Evolutionary conservation across 1,284 basidiomycete genomes (phyloP), one percentile per base, ranked within the genome.

Genomic region (Afroboletus lepidellus): DNA sequence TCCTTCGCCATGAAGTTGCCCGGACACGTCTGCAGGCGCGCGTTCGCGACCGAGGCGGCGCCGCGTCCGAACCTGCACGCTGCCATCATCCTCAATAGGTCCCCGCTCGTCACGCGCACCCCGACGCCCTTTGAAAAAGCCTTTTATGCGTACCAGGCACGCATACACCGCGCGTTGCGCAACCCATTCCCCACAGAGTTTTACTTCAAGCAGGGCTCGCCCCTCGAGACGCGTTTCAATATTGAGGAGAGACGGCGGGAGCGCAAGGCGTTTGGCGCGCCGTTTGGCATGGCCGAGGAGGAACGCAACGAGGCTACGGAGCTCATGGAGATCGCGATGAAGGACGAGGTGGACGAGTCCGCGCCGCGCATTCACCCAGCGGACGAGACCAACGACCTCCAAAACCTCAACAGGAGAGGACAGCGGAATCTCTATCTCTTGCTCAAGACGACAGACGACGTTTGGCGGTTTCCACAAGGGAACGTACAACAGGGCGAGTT

Each of bases 151-250:
- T 97, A 97, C 79, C 91, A 94, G 67, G 78, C 83, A 11, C 82
- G 87, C 48, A 83, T 98, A 58, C 83, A 86, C 58, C 87, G 92
- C 60, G 88, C 93, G 6, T 74, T 98, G 38, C 87, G 90, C 66
- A 94, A 94, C 65, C 94, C 95, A 0, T 87, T 94, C 70, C 88
- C 92, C 16, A 81, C 84, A 51, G 86, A 93, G 39, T 96, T 97
- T 71, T 98, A 97, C 77, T 98, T 98, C 80, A 95, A 95, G 72
- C 85, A 87, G 54, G 95, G 94, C 1, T 92, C 92, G 0, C 78
- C 93, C 3, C 82, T 96, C 30, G 88, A 95, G 67, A 85, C 85
- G 38, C 81, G 88, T 45, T 98, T 94, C 68, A 83, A 77, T 44
- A 70, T 81, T 48, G 84, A 91, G 61, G 88, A 94, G 64, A 79